These are phyloP conservation scores for Stephanocyclus meneghinianus DNA, from an alignment of 352 stramenopile species.

Conservation along the genomic window DNA sequence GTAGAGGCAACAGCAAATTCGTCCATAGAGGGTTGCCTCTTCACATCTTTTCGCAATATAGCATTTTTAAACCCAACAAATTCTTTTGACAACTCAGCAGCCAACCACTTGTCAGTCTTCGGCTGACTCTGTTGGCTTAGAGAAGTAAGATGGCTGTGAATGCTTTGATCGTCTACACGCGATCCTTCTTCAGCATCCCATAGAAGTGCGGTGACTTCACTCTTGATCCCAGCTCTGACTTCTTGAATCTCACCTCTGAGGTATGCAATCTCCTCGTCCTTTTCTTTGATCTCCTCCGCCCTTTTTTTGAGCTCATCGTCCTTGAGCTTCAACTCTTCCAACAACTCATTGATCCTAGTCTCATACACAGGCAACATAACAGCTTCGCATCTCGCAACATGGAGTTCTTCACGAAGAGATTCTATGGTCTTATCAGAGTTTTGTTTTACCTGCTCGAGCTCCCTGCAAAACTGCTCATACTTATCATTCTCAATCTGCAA, in stretches of 20 bases:
- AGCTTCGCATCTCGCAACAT: not conserved
- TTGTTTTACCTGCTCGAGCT: conserved; percentile 10
- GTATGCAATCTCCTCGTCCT: conserved; percentile 9
- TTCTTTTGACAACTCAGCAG: not conserved
- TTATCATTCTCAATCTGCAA: conserved; percentile 6
- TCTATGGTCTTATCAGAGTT: conserved; percentile 2
- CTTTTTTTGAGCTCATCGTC: conserved; percentile 2
- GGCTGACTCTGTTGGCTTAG: conserved; percentile 3
- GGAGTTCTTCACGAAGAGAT: conserved; percentile 11
- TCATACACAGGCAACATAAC: conserved; percentile 19
- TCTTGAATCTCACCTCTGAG: conserved; percentile 16
- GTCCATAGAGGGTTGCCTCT: not conserved
- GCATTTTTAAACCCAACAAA: not conserved
- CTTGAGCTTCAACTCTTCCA: conserved; percentile 16
- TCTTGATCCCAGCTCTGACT: not conserved
- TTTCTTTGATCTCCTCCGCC: not conserved
- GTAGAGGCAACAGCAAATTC: not conserved
- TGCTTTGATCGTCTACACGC: not conserved
- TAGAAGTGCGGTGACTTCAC: conserved; percentile 9
- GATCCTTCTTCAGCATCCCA: not conserved
- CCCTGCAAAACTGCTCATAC: conserved; percentile 1
- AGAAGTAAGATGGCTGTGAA: not conserved
- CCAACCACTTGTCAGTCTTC: conserved; percentile 5
- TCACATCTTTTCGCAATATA: not conserved
- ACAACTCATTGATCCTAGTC: conserved; percentile 15